Base-by-base conservation (phyloP, 306 rosid species). In the Notholithocarpus densiflorus region DNA sequence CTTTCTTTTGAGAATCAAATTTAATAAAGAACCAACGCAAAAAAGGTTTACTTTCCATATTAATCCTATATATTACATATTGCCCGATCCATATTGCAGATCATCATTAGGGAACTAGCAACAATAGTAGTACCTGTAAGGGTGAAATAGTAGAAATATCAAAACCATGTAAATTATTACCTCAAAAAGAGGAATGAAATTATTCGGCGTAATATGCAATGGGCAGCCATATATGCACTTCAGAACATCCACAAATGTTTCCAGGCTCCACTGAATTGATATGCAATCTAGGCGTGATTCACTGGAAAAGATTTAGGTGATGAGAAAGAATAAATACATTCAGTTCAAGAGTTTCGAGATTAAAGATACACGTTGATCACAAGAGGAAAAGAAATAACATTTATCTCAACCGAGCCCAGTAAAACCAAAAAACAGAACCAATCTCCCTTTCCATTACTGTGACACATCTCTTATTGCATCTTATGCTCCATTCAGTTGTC, bases 121-220 rank as follows among this genome's bases (percentile, higher is more conserved):
- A 71, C 19, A 68, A 56, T 55, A 54, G 15, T 56, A 31, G 68
- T 57, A 53, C 29, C n/a, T 40, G 18, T 62, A 52, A 56, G 65
- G 65, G 65, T 62, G 26, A 43, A 59, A 54, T 66, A 74, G 1
- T 15, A 19, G 19, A 72, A 31, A 45, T 54, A 31, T 68, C 74
- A 76, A 62, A 23, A 13, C 45, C 65, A 31, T 32, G 0, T 23
- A 75, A 68, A 4, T 20, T 57, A 52, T 79, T 88, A 93, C 98
- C 97, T 93, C 97, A 71, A 87, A 87, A 79, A 91, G 88, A 24
- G 80, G 78, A 71, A 91, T 80, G 73, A 91, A 82, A 80, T 88
- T 91, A 73, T 82, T 72, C 0, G 65, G 71, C 2, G 87, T 75
- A 72, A 93, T 80, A 78, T 91, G 88, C 69, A 89, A 74, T 3